These are phyloP conservation scores for Canariomyces notabilis DNA, from an alignment of 2,329 filamentous ascomycete species.

Conservation along the genomic window DNA sequence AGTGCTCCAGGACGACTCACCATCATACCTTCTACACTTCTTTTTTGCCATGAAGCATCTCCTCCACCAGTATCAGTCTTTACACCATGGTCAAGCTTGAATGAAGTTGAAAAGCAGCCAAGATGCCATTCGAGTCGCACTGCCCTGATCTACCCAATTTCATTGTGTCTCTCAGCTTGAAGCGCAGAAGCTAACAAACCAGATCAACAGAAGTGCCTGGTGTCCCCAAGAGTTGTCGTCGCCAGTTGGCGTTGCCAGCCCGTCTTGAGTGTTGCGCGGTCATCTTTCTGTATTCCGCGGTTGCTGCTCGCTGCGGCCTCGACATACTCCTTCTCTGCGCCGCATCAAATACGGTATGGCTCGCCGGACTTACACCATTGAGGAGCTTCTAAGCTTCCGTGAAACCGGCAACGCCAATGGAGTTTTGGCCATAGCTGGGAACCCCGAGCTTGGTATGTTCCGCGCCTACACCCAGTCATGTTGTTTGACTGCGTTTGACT, in stretches of 20 bases:
- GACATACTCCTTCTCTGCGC: constrained; percentile 39
- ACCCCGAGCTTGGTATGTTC: constrained; percentile 39
- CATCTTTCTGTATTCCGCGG: constrained; percentile 39
- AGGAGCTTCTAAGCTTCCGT: constrained; percentile 42
- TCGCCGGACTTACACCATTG: constrained; percentile 38
- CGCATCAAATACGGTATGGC: constrained; percentile 39
- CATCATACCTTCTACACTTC: constrained; percentile 14
- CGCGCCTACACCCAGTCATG: not conserved
- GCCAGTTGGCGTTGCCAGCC: constrained; percentile 24
- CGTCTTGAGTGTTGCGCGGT: constrained; percentile 15
- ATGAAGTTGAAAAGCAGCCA: constrained; percentile 4
- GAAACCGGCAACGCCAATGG: not conserved
- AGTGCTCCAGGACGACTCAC: constrained; percentile 9
- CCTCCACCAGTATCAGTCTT: constrained; percentile 6
- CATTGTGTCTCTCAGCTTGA: constrained; percentile 38
- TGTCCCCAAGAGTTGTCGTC: constrained; percentile 33
- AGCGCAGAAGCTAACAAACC: constrained; percentile 35
- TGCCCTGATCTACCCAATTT: constrained; percentile 30
- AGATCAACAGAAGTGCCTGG: constrained; percentile 26
- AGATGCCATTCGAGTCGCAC: not conserved
- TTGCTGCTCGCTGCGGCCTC: constrained; percentile 31
- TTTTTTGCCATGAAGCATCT: constrained; percentile 19
- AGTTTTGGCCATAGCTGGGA: constrained; percentile 11
- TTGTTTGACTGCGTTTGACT: not conserved
- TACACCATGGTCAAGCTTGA: constrained; percentile 12